Evolutionary conservation across 2,329 filamentous ascomycete genomes (phyloP).

Genomic region (Diaporthe sp.): DNA sequence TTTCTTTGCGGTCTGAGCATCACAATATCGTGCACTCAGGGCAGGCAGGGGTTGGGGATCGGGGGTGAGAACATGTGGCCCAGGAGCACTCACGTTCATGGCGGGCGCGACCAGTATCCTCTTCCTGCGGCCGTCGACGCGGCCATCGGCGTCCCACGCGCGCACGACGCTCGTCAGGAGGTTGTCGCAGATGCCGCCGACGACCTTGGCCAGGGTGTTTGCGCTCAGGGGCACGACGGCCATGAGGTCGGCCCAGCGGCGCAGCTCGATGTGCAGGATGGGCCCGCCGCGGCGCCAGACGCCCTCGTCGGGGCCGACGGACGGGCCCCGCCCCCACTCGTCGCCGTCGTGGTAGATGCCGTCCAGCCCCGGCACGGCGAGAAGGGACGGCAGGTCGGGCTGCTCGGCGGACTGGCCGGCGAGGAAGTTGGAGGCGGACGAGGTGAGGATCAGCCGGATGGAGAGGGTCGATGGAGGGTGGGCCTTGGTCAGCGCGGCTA

Average conservation of each 20-base stretch:
- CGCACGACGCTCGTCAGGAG: conserved; percentile 81
- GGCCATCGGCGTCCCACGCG: conserved; percentile 86
- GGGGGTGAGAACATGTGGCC: conserved; percentile 53
- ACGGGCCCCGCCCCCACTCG: conserved; percentile 72
- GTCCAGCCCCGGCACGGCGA: conserved; percentile 78
- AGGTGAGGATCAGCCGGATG: conserved; percentile 87
- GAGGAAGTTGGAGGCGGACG: conserved; percentile 81
- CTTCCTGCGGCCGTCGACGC: conserved; percentile 70
- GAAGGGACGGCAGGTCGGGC: conserved; percentile 73
- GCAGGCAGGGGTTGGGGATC: not conserved
- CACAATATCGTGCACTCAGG: not conserved
- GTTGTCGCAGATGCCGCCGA: conserved; percentile 82
- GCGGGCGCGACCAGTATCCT: conserved; percentile 78
- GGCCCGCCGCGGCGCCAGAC: conserved; percentile 84
- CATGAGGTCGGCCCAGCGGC: conserved; percentile 84
- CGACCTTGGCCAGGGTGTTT: conserved; percentile 88
- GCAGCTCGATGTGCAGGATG: conserved; percentile 92
- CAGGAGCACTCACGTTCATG: conserved; percentile 38
- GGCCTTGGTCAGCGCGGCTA: conserved; percentile 64
- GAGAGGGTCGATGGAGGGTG: conserved; percentile 68
- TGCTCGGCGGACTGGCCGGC: conserved; percentile 83
- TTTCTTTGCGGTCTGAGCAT: not conserved
- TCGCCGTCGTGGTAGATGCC: conserved; percentile 86
- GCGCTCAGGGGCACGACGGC: conserved; percentile 86
- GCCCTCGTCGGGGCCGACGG: conserved; percentile 56